A percentile compares a stretch with the other conserved stretches of the same genome.
These are phyloP conservation scores for Capsicum rhomboideum DNA, from an alignment of 257 asterid species.

Conservation along the genomic window DNA sequence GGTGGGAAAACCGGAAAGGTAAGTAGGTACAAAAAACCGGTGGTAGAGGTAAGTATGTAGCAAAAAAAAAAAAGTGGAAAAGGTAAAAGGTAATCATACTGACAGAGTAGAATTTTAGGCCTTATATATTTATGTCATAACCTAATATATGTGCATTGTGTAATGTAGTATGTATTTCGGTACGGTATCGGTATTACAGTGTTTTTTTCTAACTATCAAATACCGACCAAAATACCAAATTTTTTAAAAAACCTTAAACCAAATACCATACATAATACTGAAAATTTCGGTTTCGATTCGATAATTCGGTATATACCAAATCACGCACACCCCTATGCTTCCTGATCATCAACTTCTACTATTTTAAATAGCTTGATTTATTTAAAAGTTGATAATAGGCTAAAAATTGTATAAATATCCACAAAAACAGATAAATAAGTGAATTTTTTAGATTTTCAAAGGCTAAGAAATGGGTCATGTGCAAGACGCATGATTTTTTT, in stretches of 20 bases:
- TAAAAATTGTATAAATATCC: neutral
- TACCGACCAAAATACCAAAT: neutral
- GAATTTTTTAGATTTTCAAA: neutral
- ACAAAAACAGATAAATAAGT: neutral
- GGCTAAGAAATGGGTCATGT: neutral
- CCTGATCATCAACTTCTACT: neutral
- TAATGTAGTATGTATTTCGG: neutral
- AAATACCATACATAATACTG: neutral
- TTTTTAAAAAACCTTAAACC: neutral
- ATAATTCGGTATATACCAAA: neutral
- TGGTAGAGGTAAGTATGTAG: neutral
- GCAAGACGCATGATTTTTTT: neutral
- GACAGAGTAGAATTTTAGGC: neutral
- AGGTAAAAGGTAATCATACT: neutral
- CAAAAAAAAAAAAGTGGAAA: neutral
- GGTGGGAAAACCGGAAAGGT: neutral
- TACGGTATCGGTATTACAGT: neutral
- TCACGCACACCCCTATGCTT: neutral
- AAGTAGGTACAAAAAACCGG: neutral
- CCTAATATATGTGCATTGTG: neutral
- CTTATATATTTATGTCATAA: neutral
- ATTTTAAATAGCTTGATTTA: neutral
- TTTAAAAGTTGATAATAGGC: neutral
- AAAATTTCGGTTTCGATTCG: neutral
- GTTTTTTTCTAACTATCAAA: too few relatives aligned